Percentiles rank a stretch among this genome's conserved stretches.
These are phyloP conservation scores for Hyaloperonospora brassicae DNA, from an alignment of 352 stramenopile genomes.

Conservation along the genomic window DNA sequence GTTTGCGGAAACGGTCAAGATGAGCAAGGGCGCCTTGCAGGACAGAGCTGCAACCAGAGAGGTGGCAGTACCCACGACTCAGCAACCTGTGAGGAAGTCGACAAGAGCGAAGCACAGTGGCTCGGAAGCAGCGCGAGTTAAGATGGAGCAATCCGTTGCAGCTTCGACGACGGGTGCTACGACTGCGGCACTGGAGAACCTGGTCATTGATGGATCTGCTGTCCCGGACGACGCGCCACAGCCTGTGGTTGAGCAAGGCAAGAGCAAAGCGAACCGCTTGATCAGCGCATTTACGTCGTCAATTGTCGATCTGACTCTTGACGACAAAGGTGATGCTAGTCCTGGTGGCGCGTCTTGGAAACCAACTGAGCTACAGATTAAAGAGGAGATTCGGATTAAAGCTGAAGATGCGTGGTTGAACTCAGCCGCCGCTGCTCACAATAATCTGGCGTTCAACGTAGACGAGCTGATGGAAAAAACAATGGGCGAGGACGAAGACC, in stretches of 20 bases:
- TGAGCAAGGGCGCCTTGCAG: conserved; percentile 25
- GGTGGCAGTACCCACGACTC: neutral
- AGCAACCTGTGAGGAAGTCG: neutral
- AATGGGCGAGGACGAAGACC: conserved; percentile 41
- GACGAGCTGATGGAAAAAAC: conserved; percentile 29
- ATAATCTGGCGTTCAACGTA: conserved; percentile 18
- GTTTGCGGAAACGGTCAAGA: conserved; percentile 43
- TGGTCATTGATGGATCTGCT: conserved; percentile 18
- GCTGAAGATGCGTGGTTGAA: conserved; percentile 25
- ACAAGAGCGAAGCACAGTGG: conserved; percentile 7
- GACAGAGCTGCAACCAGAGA: conserved; percentile 11
- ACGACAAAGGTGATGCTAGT: conserved; percentile 25
- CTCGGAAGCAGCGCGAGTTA: conserved; percentile 10
- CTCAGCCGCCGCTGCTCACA: conserved; percentile 13
- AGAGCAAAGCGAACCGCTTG: conserved; percentile 14
- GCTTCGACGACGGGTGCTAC: conserved; percentile 11
- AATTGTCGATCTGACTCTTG: conserved; percentile 35
- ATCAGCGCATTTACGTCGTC: conserved; percentile 8
- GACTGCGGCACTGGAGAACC: conserved; percentile 15
- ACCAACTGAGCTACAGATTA: conserved; percentile 14
- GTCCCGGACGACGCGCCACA: neutral
- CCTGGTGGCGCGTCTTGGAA: conserved; percentile 1
- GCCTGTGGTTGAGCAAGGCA: neutral
- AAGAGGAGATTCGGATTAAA: conserved; percentile 25
- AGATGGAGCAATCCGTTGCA: conserved; percentile 13